Conservation (phyloP, 768 basidiomycete species). For the Paxillus rubicundulus region DNA sequence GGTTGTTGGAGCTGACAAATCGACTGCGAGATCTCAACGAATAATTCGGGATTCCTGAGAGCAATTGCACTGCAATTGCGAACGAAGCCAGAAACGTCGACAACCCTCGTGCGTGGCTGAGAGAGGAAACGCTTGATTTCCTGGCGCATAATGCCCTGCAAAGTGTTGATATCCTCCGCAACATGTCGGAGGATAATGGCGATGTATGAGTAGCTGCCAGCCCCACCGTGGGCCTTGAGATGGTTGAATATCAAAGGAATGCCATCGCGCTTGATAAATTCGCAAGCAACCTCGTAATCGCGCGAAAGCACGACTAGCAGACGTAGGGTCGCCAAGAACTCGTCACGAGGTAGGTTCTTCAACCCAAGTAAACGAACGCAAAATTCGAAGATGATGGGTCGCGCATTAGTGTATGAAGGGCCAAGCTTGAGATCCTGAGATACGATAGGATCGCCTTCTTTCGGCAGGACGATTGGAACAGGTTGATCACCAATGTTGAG, state of each 20-base stretch:
- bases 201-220: constrained; percentile 78
- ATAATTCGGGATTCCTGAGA: constrained; percentile 72
- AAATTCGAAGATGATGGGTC: constrained; percentile 69
- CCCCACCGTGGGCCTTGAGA: constrained; percentile 54
- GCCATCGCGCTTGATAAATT: constrained; percentile 69
- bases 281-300: constrained; percentile 58
- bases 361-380: constrained; percentile 68
- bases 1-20: constrained; percentile 74
- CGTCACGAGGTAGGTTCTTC: constrained; percentile 68
- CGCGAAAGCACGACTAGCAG: constrained; percentile 84
- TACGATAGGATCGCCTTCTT: constrained; percentile 63
- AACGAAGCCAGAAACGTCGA: constrained; percentile 72
- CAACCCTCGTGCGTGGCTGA: constrained; percentile 62
- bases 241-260: constrained; percentile 62
- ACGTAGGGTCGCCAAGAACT: constrained; percentile 77
- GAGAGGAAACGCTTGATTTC: constrained; percentile 80
- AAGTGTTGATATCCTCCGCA: constrained; percentile 68
- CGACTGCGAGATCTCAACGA: constrained; percentile 69
- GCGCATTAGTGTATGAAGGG: constrained; percentile 59
- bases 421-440: constrained; percentile 54
- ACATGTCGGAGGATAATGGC: constrained; percentile 89
- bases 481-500: constrained; percentile 77
- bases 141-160: constrained; percentile 75
- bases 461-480: constrained; percentile 58
- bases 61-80: constrained; percentile 77